Base-by-base conservation (phyloP, 768 basidiomycete genomes). In the Pholiota microspora region DNA sequence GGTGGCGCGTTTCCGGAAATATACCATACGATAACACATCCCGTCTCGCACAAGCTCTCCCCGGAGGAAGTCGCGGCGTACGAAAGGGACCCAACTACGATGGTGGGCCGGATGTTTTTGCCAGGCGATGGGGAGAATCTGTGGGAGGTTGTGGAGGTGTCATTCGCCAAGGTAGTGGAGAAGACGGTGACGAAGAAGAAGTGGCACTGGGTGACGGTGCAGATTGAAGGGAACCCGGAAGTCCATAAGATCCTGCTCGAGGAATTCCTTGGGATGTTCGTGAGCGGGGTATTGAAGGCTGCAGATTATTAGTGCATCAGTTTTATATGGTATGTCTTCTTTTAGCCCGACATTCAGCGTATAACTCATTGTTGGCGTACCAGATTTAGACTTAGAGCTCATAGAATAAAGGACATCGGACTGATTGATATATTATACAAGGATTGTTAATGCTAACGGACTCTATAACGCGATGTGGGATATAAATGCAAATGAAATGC, bases 1-100 rank as follows among this genome's bases (percentile, higher is more conserved):
- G 29, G 29, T 12, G 29, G 29, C 29, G 29, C 6, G 29, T 31
- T 36, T 12, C 25, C 40, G 0, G 18, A 18, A 21, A 2, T 7
- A 3, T 57, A 57, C 28, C 45, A 48, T 45, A 53, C 56, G 18
- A 44, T 51, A 34, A 57, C 56, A 2, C 31, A 25, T 10, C 56
- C 56, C 7, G 28, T 31, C 9, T 45, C 50, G 28, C 51, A 49
- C 29, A 47, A 38, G 16, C 44, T 53, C 27, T 13, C 35, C 21
- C 8, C 25, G 3, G 31, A 52, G 5, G 51, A 57, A 23, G 16
- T 40, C 7, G 18, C 45, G 15, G 23, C 15, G 24, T 57, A 51
- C 38, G 23, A 32, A n/a, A 27, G 16, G n/a, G 31, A 48, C 29
- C 56, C 56, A 21, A 24, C 45, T 25, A 31, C 12, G 45, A 28